A percentile compares a stretch with the other conserved stretches of the same genome.
phyloP scores from a whole-genome alignment of 2,329 filamentous ascomycete species.

The Colletotrichum sp. region DNA sequence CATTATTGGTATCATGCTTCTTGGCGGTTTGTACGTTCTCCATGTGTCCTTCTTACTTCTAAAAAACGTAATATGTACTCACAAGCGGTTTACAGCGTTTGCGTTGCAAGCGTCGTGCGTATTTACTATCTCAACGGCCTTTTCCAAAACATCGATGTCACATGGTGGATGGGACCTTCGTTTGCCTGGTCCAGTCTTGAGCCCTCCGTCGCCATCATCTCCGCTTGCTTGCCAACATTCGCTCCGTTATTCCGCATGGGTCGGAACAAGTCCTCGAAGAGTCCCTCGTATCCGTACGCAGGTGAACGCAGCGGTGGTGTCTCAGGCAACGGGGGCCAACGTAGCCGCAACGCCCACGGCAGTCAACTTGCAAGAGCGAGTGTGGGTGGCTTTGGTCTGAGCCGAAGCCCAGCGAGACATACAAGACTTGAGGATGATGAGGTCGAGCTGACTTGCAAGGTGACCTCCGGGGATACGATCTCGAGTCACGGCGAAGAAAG shows the following conservation, averaged over 20 bases:
- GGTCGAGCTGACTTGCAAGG: neutral
- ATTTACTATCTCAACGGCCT: neutral
- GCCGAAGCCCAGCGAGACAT: neutral
- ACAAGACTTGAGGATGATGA: neutral
- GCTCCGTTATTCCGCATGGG: conserved; percentile 26
- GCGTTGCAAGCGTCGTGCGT: neutral
- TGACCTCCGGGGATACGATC: neutral
- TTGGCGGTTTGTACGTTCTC: conserved; percentile 12
- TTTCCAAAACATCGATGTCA: conserved; percentile 1
- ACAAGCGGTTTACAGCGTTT: neutral
- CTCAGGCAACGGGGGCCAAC: neutral
- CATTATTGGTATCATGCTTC: conserved; percentile 4
- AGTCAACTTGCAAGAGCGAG: neutral
- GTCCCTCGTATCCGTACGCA: neutral
- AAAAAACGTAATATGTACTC: too few species aligned
- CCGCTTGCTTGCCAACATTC: conserved; percentile 42
- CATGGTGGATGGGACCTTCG: conserved; percentile 12
- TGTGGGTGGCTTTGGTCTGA: neutral
- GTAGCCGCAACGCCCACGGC: neutral
- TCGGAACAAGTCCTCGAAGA: neutral
- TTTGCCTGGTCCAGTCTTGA: conserved; percentile 43
- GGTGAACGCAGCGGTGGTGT: neutral
- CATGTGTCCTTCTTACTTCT: neutral
- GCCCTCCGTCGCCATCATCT: conserved; percentile 41
- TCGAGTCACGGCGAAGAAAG: neutral